Evolutionary conservation across 163 green algal genomes (phyloP).

Genomic region (Scenedesmus sp.): DNA sequence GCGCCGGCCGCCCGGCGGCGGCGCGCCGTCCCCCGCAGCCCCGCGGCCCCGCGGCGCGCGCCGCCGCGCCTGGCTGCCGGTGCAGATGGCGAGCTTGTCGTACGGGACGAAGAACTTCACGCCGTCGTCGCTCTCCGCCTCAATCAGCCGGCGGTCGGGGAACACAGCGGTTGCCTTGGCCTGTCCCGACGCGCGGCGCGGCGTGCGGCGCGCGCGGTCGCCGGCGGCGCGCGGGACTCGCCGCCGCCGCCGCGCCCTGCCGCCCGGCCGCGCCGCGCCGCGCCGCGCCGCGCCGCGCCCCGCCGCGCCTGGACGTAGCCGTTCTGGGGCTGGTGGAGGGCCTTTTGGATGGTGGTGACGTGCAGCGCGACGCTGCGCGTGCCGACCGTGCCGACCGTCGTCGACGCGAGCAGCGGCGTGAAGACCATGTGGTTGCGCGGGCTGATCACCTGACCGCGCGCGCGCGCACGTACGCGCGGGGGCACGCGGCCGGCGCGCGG

Average conservation of each 20-base stretch:
- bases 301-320: conserved; percentile 28
- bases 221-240: too few relatives aligned
- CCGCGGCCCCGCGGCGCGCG: neutral
- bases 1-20: too few relatives aligned
- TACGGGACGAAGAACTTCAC: conserved; percentile 80
- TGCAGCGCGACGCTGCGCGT: conserved; percentile 63
- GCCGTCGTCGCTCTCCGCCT: conserved; percentile 57
- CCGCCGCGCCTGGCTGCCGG: conserved; percentile 70
- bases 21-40: too few relatives aligned
- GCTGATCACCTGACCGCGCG: conserved; percentile 77
- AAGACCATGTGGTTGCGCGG: conserved; percentile 90
- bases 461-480: too few relatives aligned
- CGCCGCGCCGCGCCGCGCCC: too few relatives aligned
- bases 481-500: neutral
- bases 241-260: too few relatives aligned
- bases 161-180: conserved; percentile 50
- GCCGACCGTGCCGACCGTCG: conserved; percentile 82
- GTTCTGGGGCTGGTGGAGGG: conserved; percentile 56
- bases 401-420: conserved; percentile 75
- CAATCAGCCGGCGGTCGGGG: conserved; percentile 57
- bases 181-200: too few relatives aligned
- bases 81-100: conserved; percentile 88
- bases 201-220: neutral
- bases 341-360: conserved; percentile 70
- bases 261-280: too few relatives aligned